Evolutionary conservation across 2,329 filamentous ascomycete species (phyloP).

Genomic region (Tolypocladium sp.): DNA sequence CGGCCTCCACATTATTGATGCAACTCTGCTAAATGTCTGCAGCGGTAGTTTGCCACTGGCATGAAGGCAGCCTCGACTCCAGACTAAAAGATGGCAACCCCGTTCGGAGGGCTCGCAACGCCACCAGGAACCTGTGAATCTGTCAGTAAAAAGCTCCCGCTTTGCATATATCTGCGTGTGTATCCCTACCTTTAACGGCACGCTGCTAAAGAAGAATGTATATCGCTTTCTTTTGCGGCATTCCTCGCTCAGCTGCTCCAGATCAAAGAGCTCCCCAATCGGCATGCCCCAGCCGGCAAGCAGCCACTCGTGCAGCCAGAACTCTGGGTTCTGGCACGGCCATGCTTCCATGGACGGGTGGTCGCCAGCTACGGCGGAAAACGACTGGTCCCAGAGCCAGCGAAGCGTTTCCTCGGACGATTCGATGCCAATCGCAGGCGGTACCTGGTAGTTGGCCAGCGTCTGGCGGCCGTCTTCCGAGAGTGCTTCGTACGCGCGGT

Average conservation of each 20-base stretch:
- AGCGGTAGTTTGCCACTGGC: background rate
- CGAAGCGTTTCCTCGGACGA: conserved; percentile 36
- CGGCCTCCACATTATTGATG: background rate
- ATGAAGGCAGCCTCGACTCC: background rate
- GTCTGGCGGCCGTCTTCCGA: conserved; percentile 24
- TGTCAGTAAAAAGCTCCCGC: background rate
- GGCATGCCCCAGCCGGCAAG: conserved; percentile 42
- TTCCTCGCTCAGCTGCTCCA: conserved; percentile 26
- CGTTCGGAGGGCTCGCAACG: conserved; percentile 28
- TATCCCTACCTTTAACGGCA: conserved; percentile 21
- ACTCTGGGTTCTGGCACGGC: conserved; percentile 23
- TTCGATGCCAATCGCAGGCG: conserved; percentile 32
- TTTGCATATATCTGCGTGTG: background rate
- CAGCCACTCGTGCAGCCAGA: conserved; percentile 32
- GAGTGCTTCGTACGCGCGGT: conserved; percentile 29
- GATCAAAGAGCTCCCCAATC: conserved; percentile 38
- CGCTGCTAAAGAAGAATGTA: conserved; percentile 30
- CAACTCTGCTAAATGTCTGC: background rate
- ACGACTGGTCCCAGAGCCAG: conserved; percentile 48
- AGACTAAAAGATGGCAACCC: conserved; percentile 25
- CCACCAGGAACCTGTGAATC: conserved; percentile 19
- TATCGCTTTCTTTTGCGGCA: conserved; percentile 23
- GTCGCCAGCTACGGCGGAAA: conserved; percentile 48
- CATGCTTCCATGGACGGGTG: conserved; percentile 43
- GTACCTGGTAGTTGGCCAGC: conserved; percentile 18